Evolutionary conservation across 306 rosid species (phyloP).

Genomic region (Comarum palustre): DNA sequence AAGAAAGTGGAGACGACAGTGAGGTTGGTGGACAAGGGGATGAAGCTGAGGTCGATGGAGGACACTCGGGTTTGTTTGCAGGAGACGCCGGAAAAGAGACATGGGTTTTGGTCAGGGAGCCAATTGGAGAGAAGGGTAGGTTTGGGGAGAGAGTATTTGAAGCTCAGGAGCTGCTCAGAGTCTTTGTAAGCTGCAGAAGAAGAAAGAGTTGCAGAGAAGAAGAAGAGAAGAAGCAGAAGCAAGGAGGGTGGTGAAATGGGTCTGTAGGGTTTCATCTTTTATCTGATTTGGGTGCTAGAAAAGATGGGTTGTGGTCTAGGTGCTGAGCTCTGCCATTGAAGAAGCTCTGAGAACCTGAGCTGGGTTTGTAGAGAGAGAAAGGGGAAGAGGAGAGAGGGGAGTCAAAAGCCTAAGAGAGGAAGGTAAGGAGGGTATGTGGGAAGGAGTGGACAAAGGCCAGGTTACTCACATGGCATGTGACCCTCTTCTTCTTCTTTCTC

Average conservation of each 20-base stretch:
- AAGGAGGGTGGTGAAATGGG: background rate
- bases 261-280: constrained; percentile 31
- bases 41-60: constrained; percentile 56
- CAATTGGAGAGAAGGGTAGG: constrained; percentile 47
- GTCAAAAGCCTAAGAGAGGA: constrained; percentile 60
- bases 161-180: constrained; percentile 50
- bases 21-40: constrained; percentile 50
- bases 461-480: constrained; percentile 84
- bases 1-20: constrained; percentile 41
- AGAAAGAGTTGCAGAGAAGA: constrained; percentile 18
- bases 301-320: constrained; percentile 19
- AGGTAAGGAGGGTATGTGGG: constrained; percentile 66
- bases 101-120: constrained; percentile 57
- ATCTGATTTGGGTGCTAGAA: background rate
- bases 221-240: constrained; percentile 16
- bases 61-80: constrained; percentile 52
- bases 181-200: constrained; percentile 22
- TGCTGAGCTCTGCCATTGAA: constrained; percentile 59
- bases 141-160: constrained; percentile 57
- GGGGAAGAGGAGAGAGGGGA: constrained; percentile 3
- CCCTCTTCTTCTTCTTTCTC: constrained; percentile 4
- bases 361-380: constrained; percentile 9
- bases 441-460: constrained; percentile 55
- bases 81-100: constrained; percentile 54
- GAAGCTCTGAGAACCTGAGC: background rate